Evolutionary conservation across 2,329 filamentous ascomycete species (phyloP).

Genomic region (Colletotrichum euphorbiae): DNA sequence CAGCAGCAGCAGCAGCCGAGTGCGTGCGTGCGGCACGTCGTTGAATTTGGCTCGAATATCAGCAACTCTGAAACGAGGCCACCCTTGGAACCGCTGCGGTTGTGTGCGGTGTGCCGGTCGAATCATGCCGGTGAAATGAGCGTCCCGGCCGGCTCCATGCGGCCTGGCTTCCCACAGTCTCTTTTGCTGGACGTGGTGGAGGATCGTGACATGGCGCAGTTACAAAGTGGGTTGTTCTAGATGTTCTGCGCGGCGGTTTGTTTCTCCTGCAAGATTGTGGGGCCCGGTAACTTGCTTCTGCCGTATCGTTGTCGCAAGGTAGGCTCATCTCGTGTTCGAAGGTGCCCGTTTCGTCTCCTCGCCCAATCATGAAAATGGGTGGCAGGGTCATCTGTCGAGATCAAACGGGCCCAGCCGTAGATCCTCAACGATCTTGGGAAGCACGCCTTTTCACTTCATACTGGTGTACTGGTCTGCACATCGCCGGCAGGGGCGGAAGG

Average conservation of each 20-base stretch:
- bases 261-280: neutral
- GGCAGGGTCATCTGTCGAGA: neutral
- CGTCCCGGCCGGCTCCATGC: neutral
- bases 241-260: conserved; percentile 10
- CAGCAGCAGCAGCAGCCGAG: neutral
- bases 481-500: neutral
- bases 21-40: conserved; percentile 2
- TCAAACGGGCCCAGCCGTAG: neutral
- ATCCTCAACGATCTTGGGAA: neutral
- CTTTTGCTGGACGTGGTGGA: neutral
- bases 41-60: conserved; percentile 18
- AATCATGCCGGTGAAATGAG: conserved; percentile 5
- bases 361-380: neutral
- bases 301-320: neutral
- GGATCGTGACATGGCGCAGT: neutral
- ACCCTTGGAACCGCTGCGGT: neutral
- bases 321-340: neutral
- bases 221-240: neutral
- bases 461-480: neutral
- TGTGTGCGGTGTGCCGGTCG: neutral
- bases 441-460: neutral
- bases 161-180: neutral
- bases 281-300: neutral
- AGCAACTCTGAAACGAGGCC: conserved; percentile 2
- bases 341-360: too few species aligned